Base-by-base conservation (phyloP, 805 yeast genomes). In the Ogataea henricii region DNA sequence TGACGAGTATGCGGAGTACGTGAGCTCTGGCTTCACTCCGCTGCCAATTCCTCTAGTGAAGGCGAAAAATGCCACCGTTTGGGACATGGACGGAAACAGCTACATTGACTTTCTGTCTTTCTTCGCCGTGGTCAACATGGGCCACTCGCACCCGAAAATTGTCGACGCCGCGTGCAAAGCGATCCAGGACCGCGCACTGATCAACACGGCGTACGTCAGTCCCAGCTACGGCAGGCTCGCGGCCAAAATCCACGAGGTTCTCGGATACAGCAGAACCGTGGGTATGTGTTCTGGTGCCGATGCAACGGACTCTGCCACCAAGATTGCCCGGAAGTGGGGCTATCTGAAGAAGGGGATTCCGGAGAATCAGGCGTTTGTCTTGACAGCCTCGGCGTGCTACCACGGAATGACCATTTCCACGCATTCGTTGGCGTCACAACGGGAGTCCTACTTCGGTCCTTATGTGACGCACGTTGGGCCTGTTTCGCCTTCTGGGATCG, bases 81-180 rank as follows among this genome's bases (percentile, higher is more conserved):
- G 60, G 58, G 66, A 62, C 44, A 45, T 53, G 9, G 65, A 62
- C 40, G 65, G 65, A 3, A 62, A 60, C 35, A 54, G 55, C 32
- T 62, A 62, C 45, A 54, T 62, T 22, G 66, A 62, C 45, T 60
- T 62, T 18, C 46, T 60, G 22, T 62, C 63, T 2, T 56, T 61
- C 49, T 62, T 58, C 50, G 65, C 64, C 9, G 66, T 59, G 16
- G 58, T 51, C n/a, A 62, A 62, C 44, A 60, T 61, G 66, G 66
- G 66, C 4, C 66, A 62, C 37, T 40, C 55, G 4, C 64, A 62
- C 44, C 65, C 66, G 3, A 60, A 59, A 41, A 62, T 62, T 26
- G 60, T 59, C 10, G 54, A 55, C 17, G 66, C 66, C 3, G 52
- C 60, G 12, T 51, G 55, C 27, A 52, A 56, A 10, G 64, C 64